Conservation (phyloP, 352 stramenopile species). For the Globisporangium ultimum region DNA sequence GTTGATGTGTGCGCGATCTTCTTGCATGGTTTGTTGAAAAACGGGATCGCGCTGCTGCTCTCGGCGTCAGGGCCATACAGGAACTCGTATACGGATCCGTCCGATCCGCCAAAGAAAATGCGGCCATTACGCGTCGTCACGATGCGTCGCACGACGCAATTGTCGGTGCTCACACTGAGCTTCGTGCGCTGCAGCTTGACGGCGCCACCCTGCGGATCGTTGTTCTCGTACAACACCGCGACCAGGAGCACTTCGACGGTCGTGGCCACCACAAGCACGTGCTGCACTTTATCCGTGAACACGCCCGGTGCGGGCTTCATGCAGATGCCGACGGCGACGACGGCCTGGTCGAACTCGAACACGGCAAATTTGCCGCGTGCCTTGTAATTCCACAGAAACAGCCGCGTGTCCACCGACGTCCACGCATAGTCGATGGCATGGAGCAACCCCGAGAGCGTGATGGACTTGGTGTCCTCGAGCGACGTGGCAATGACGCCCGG, state of each 20-base stretch:
- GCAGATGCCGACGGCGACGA: constrained; percentile 91
- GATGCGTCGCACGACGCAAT: constrained; percentile 91
- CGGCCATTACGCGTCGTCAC: constrained; percentile 80
- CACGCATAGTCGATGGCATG: constrained; percentile 90
- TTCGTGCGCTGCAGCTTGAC: constrained; percentile 80
- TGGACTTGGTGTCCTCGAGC: constrained; percentile 60
- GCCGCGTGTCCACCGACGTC: constrained; percentile 92
- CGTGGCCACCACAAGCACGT: constrained; percentile 94
- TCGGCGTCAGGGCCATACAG: constrained; percentile 58
- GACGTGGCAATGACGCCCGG: constrained; percentile 65
- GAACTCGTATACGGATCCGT: constrained; percentile 95
- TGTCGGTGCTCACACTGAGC: constrained; percentile 92
- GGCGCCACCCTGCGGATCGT: constrained; percentile 24
- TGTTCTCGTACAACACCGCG: constrained; percentile 78
- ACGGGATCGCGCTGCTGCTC: constrained; percentile 24
- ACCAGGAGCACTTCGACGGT: constrained; percentile 94
- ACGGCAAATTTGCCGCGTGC: constrained; percentile 74
- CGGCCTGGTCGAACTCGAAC: constrained; percentile 90
- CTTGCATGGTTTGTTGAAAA: constrained; percentile 76
- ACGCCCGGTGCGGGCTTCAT: constrained; percentile 85
- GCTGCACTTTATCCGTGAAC: constrained; percentile 92
- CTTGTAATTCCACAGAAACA: constrained; percentile 96
- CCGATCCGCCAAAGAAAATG: constrained; percentile 96
- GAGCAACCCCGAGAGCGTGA: constrained; percentile 91
- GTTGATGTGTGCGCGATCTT: constrained; percentile 92